Conservation (phyloP, 2,329 filamentous ascomycete species). For the Xylaria sp. region DNA sequence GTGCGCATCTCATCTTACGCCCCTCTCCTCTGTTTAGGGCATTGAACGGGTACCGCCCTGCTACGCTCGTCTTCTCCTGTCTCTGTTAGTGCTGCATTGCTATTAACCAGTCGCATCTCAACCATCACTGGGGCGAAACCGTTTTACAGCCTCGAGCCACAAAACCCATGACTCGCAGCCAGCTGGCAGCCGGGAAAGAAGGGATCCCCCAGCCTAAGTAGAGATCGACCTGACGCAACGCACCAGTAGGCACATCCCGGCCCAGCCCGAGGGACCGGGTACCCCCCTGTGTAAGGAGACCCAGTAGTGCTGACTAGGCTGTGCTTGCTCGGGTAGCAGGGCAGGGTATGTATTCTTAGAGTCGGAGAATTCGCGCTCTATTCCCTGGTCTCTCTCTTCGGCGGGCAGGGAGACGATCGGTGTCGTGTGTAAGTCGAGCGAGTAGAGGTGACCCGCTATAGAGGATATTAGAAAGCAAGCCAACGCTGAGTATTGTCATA, state of each 20-base stretch:
- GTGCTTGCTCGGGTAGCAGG: constrained; percentile 4
- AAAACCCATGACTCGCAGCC: constrained; percentile 4
- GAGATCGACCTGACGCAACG: constrained; percentile 27
- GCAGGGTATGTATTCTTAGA: constrained; percentile 32
- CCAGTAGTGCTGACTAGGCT: constrained; percentile 26
- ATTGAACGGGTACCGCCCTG: background rate
- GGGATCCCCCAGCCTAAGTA: constrained; percentile 16
- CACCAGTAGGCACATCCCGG: constrained; percentile 14
- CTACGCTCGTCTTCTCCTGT: background rate
- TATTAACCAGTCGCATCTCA: background rate
- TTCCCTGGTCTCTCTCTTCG: background rate
- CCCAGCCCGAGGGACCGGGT: constrained; percentile 28
- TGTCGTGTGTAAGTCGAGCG: constrained; percentile 9
- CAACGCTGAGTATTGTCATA: constrained; percentile 15
- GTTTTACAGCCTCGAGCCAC: constrained; percentile 2
- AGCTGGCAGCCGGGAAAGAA: constrained; percentile 9
- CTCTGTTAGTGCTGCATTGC: background rate
- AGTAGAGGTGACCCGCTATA: background rate
- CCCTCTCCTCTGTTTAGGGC: background rate
- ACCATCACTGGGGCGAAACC: constrained; percentile 16
- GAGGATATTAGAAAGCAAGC: constrained; percentile 6
- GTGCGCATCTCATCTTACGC: constrained; percentile 1
- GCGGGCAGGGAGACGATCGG: constrained; percentile 1
- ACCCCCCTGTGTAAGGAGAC: constrained; percentile 20
- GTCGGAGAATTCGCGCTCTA: constrained; percentile 23